These are phyloP conservation scores for Extremus antarcticus DNA, from an alignment of 495 filamentous ascomycete species.

Conservation along the genomic window DNA sequence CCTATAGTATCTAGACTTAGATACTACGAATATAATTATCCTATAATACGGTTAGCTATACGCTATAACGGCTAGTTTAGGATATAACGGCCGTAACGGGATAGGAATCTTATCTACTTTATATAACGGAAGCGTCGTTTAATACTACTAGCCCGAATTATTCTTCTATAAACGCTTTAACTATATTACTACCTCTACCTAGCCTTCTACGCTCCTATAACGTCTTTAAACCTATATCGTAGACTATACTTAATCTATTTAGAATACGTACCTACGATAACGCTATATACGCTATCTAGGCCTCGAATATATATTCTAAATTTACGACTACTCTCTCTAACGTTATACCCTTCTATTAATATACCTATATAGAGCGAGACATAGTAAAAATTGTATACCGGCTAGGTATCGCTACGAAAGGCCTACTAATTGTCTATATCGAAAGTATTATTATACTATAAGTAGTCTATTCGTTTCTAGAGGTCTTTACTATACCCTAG, in stretches of 20 bases:
- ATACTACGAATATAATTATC: no score
- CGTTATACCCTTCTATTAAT: slow-evolving; percentile 43
- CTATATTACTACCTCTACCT: not conserved
- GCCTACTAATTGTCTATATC: slow-evolving; percentile 24
- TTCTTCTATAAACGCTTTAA: not conserved
- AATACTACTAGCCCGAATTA: not conserved
- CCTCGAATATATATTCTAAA: slow-evolving; percentile 29
- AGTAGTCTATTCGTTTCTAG: slow-evolving; percentile 15
- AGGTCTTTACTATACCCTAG: slow-evolving; percentile 26
- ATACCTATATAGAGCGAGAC: slow-evolving; percentile 37
- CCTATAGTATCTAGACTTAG: no score
- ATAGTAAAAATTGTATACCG: slow-evolving; percentile 27
- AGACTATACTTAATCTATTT: slow-evolving; percentile 27
- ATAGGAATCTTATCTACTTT: no score
- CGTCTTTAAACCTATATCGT: not conserved
- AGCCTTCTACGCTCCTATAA: not conserved
- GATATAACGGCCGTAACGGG: no score
- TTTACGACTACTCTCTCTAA: slow-evolving; percentile 34
- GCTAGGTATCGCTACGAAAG: slow-evolving; percentile 26
- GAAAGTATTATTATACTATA: slow-evolving; percentile 1
- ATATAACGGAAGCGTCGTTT: no score
- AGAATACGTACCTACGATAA: slow-evolving; percentile 31
- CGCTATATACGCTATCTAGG: slow-evolving; percentile 37
- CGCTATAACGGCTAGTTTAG: no score
- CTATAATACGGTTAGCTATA: no score